Evolutionary conservation across 1,284 basidiomycete genomes (phyloP).

Genomic region (Hemileia vastatrix): DNA sequence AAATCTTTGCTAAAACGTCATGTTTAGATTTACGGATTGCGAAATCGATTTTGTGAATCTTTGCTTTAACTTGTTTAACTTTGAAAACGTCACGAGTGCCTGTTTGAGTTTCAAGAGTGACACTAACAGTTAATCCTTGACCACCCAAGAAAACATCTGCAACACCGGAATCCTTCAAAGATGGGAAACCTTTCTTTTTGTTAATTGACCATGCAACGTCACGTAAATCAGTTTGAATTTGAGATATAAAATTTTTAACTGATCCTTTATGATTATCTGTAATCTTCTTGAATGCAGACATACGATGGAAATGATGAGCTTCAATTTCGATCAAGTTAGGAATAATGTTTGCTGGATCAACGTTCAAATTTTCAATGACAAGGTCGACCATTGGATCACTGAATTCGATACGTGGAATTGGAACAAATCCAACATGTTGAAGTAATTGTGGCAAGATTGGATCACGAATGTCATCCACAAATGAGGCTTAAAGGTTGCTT

Average conservation of each 20-base stretch:
- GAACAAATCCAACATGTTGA: constrained; percentile 69
- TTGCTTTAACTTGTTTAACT: constrained; percentile 36
- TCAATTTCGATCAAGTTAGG: constrained; percentile 71
- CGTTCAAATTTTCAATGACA: constrained; percentile 81
- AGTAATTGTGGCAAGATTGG: constrained; percentile 73
- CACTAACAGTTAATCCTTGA: constrained; percentile 58
- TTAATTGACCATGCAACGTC: constrained; percentile 69
- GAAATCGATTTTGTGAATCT: constrained; percentile 40
- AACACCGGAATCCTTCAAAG: constrained; percentile 74
- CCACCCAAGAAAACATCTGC: constrained; percentile 83
- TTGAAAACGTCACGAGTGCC: constrained; percentile 32
- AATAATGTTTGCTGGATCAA: constrained; percentile 71
- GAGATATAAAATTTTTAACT: too few species aligned
- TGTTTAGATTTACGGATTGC: constrained; percentile 37
- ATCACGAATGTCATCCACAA: constrained; percentile 64
- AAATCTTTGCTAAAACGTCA: constrained; percentile 38
- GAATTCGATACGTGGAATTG: constrained; percentile 84
- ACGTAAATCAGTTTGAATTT: constrained; percentile 86
- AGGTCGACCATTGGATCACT: constrained; percentile 73
- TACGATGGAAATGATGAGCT: constrained; percentile 69
- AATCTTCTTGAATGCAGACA: constrained; percentile 62
- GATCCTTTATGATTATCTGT: constrained; percentile 52
- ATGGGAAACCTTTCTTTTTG: constrained; percentile 57
- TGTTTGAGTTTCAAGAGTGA: constrained; percentile 34
- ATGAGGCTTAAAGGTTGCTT: constrained; percentile 70